Conservation (phyloP, 2,329 filamentous ascomycete genomes). For the Ophiostoma ips region DNA sequence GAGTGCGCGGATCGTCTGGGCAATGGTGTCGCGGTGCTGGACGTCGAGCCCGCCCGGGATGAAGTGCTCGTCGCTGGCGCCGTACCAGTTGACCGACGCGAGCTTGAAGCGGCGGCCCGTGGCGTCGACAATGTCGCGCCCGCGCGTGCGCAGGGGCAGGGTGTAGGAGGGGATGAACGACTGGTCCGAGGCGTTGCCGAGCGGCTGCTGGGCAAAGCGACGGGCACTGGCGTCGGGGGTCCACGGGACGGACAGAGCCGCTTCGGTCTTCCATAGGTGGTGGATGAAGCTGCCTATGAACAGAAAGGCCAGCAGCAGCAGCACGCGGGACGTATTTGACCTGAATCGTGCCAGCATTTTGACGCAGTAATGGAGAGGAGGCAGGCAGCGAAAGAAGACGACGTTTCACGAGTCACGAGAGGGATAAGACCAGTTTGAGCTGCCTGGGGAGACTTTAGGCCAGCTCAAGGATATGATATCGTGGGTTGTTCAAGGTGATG, state of each 20-base stretch:
- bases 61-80: slow-evolving; percentile 52
- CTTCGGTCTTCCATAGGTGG: slow-evolving; percentile 32
- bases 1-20: slow-evolving; percentile 41
- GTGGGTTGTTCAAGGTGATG: too few relatives aligned
- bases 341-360: slow-evolving; percentile 6
- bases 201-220: slow-evolving; percentile 34
- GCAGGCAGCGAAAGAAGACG: too few relatives aligned
- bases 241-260: slow-evolving; percentile 32
- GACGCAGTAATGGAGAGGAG: not conserved
- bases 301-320: slow-evolving; percentile 25
- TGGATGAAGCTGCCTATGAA: slow-evolving; percentile 26
- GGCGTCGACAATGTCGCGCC: slow-evolving; percentile 47
- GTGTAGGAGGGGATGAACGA: slow-evolving; percentile 33
- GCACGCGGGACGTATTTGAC: slow-evolving; percentile 19
- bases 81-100: slow-evolving; percentile 57
- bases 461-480: too few relatives aligned
- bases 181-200: slow-evolving; percentile 29
- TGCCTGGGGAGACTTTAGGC: too few relatives aligned
- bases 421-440: too few relatives aligned
- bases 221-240: slow-evolving; percentile 32
- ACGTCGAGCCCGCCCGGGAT: slow-evolving; percentile 50
- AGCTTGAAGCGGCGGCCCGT: slow-evolving; percentile 45
- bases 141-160: slow-evolving; percentile 44
- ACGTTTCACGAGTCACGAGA: too few relatives aligned
- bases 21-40: slow-evolving; percentile 46